Evolutionary conservation across 2,329 filamentous ascomycete species (phyloP).

Genomic region (Fusarium scirpi): DNA sequence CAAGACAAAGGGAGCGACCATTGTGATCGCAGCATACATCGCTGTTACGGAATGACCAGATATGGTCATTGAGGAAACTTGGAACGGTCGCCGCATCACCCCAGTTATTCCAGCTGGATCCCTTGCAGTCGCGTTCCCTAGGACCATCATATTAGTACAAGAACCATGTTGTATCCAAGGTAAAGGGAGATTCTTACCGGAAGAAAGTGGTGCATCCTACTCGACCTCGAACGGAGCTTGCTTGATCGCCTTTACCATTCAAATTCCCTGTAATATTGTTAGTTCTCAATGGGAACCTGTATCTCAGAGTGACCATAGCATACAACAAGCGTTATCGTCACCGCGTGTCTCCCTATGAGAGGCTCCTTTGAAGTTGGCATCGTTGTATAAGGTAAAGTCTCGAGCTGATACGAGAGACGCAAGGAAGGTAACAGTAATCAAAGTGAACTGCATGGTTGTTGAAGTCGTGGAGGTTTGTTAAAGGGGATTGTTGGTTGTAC

Average conservation of each 20-base stretch:
- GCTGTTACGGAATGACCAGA: not conserved
- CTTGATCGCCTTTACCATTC: conserved; percentile 27
- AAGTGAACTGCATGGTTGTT: too few relatives aligned
- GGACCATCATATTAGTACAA: not conserved
- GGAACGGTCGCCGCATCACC: not conserved
- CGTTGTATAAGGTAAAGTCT: too few relatives aligned
- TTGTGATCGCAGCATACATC: not conserved
- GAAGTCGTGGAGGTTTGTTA: too few relatives aligned
- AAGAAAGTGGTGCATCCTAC: not conserved
- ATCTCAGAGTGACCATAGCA: rapidly evolving
- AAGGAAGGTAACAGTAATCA: too few relatives aligned
- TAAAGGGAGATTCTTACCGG: not conserved
- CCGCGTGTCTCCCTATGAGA: too few relatives aligned
- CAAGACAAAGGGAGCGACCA: not conserved
- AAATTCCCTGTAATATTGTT: not conserved
- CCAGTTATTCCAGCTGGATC: not conserved
- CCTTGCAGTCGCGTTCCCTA: not conserved
- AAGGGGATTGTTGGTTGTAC: rapidly evolving
- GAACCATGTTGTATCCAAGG: not conserved
- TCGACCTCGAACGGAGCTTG: conserved; percentile 3
- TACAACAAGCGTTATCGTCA: too few relatives aligned
- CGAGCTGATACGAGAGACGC: too few relatives aligned
- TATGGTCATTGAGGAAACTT: not conserved
- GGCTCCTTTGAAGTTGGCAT: too few relatives aligned
- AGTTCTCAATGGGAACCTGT: not conserved